These are phyloP conservation scores for Fusarium penzigii DNA, from an alignment of 2,329 filamentous ascomycete genomes.

Conservation along the genomic window DNA sequence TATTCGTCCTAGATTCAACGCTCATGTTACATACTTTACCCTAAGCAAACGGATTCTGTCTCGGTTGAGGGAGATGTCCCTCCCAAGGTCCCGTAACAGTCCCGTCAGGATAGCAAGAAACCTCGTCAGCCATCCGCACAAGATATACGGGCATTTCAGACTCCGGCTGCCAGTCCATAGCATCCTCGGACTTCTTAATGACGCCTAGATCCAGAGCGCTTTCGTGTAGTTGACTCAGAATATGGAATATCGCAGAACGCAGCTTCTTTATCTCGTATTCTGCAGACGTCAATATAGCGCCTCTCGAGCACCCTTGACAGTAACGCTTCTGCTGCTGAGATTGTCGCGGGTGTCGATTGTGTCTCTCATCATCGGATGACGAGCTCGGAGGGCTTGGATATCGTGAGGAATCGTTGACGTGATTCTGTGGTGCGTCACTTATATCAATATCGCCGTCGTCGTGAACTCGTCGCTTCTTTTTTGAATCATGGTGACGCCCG, in stretches of 20 bases:
- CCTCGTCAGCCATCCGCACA: conserved; percentile 7
- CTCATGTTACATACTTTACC: too few species aligned
- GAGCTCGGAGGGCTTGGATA: too few species aligned
- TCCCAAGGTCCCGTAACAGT: not conserved
- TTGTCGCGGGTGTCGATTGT: too few species aligned
- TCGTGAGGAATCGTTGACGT: too few species aligned
- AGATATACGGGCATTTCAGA: conserved; percentile 12
- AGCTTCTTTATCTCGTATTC: conserved; percentile 1
- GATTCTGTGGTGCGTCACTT: too few species aligned
- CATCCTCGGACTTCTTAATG: conserved; percentile 3
- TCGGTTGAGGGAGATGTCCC: not conserved
- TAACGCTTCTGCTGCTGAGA: too few species aligned
- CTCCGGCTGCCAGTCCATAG: conserved; percentile 21
- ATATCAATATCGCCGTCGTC: too few species aligned
- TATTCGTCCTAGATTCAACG: not conserved
- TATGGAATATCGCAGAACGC: conserved; percentile 1
- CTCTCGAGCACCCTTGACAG: too few species aligned
- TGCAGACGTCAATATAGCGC: not conserved
- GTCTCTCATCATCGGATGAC: too few species aligned
- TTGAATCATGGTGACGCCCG: too few species aligned
- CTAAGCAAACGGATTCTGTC: too few species aligned
- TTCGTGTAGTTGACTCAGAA: conserved; percentile 7
- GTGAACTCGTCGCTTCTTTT: too few species aligned
- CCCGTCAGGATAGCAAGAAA: conserved; percentile 10
- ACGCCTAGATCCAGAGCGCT: conserved; percentile 1